Evolutionary conservation across 1,139 yeast species (phyloP).

Genomic region (Debaryomycetaceae sp.): DNA sequence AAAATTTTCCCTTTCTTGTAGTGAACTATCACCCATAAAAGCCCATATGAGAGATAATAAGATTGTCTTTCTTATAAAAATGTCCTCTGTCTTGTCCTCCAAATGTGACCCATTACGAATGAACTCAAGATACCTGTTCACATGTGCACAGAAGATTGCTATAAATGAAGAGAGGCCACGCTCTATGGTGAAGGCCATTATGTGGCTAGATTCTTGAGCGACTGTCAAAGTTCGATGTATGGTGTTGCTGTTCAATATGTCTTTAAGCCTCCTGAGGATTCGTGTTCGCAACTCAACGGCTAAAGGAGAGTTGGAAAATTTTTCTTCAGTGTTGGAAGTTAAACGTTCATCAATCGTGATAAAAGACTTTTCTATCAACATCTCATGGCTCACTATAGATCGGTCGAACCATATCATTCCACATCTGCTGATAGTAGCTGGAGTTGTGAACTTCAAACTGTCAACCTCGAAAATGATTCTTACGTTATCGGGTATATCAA

Average conservation of each 20-base stretch:
- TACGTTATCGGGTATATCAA: conserved; percentile 62
- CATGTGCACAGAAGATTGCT: conserved; percentile 24
- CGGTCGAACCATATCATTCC: conserved; percentile 77
- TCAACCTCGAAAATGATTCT: conserved; percentile 77
- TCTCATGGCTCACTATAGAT: conserved; percentile 18
- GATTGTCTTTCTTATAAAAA: conserved; percentile 35
- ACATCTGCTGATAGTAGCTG: conserved; percentile 91
- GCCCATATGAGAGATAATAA: conserved; percentile 61
- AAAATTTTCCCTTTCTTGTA: conserved; percentile 39
- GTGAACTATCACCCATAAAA: conserved; percentile 57
- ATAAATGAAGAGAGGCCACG: conserved; percentile 40
- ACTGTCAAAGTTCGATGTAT: conserved; percentile 1
- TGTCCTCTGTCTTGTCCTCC: conserved; percentile 17
- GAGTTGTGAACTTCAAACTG: conserved; percentile 63
- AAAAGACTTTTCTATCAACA: conserved; percentile 18
- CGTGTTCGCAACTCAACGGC: background rate
- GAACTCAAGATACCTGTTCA: conserved; percentile 15
- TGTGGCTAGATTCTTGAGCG: conserved; percentile 35
- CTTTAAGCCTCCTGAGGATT: background rate
- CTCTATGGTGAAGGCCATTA: conserved; percentile 48
- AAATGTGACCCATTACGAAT: conserved; percentile 9
- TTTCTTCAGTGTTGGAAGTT: background rate
- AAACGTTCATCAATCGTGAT: conserved; percentile 6
- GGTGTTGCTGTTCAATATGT: background rate
- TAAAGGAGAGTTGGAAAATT: background rate